Conservation (phyloP, 192 early-diverging fungal genomes). For the Backusella macrospora region DNA sequence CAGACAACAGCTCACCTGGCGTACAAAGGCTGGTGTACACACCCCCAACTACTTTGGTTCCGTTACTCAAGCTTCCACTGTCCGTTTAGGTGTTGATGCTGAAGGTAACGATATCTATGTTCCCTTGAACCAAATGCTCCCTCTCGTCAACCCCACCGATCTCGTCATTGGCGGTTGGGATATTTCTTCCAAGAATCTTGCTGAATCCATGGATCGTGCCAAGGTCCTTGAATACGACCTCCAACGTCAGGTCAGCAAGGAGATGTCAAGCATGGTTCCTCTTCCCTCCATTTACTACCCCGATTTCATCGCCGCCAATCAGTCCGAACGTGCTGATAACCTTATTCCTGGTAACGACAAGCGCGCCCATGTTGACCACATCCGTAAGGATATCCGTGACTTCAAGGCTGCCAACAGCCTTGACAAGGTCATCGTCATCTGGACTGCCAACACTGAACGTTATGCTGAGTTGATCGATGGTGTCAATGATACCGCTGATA, state of each 20-base stretch:
- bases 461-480: slow-evolving; percentile 83
- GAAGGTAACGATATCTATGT: slow-evolving; percentile 89
- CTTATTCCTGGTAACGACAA: slow-evolving; percentile 81
- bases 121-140: slow-evolving; percentile 91
- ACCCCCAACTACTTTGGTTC: slow-evolving; percentile 97
- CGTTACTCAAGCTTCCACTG: slow-evolving; percentile 93
- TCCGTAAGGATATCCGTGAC: slow-evolving; percentile 94
- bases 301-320: slow-evolving; percentile 99
- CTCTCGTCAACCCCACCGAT: slow-evolving; percentile 97
- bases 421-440: slow-evolving; percentile 94
- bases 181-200: slow-evolving; percentile 86
- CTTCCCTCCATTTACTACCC: slow-evolving; percentile 98
- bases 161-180: slow-evolving; percentile 99
- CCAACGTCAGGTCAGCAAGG: slow-evolving; percentile 87
- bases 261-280: slow-evolving; percentile 82
- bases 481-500: slow-evolving; percentile 96
- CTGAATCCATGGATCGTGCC: slow-evolving; percentile 93
- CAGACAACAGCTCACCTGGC: slow-evolving; percentile 85
- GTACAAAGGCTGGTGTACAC: slow-evolving; percentile 92
- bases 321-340: slow-evolving; percentile 96
- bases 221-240: slow-evolving; percentile 95
- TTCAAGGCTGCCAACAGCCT: slow-evolving; percentile 89
- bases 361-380: slow-evolving; percentile 89
- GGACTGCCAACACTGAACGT: slow-evolving; percentile 99
- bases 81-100: slow-evolving; percentile 88